phyloP scores from a whole-genome alignment of 2,329 filamentous ascomycete species.

The Pseudogymnoascus sp. region DNA sequence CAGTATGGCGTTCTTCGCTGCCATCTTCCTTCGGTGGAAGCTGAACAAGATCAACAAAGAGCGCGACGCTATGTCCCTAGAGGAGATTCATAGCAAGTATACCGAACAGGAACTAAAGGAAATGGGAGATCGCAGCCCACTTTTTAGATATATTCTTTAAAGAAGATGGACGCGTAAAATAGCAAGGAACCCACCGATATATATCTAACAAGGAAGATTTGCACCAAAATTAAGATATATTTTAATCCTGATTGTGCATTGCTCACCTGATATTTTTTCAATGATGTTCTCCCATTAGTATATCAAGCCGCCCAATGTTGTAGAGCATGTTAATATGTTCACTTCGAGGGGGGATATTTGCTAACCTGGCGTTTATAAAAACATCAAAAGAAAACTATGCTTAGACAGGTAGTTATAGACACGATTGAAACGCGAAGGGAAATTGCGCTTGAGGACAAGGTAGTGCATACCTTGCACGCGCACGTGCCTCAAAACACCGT shows the following conservation, averaged over 20 bases:
- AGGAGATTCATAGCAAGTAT: conserved; percentile 32
- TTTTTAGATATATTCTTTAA: conserved; percentile 28
- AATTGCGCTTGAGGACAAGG: background rate
- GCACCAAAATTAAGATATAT: background rate
- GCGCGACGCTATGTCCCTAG: conserved; percentile 50
- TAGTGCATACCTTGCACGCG: background rate
- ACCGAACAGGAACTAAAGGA: conserved; percentile 22
- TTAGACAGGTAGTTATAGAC: background rate
- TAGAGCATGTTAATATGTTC: background rate
- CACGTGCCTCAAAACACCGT: background rate
- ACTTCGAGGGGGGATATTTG: background rate
- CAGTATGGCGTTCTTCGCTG: conserved; percentile 4
- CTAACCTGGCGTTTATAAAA: background rate
- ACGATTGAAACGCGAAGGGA: background rate
- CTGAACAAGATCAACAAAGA: conserved; percentile 23
- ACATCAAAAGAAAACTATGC: background rate
- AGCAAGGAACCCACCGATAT: background rate
- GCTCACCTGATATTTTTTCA: background rate
- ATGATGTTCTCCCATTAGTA: background rate
- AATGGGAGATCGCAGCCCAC: conserved; percentile 28
- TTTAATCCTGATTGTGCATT: background rate
- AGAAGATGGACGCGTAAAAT: background rate
- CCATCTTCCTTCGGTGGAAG: conserved; percentile 10
- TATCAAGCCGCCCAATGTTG: background rate
- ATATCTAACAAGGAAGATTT: background rate